phyloP scores from a whole-genome alignment of 176 grass and related monocot genomes.

The Alopecurus myosuroides region DNA sequence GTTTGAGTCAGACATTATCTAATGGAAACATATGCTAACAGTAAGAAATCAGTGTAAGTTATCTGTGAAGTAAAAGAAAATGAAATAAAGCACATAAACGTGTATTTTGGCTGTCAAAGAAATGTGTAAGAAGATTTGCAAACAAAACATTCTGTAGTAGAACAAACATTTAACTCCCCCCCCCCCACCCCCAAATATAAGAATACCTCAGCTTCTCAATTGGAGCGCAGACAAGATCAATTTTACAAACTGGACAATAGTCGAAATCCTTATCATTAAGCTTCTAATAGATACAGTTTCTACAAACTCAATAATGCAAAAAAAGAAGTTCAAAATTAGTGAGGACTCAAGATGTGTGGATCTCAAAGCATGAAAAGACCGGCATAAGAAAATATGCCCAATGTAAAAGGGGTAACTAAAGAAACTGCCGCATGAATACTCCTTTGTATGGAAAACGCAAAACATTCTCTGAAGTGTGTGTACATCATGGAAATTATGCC shows the following conservation, averaged over 20 bases:
- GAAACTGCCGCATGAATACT: not conserved
- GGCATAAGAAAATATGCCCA: not conserved
- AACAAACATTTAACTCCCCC: too few relatives aligned
- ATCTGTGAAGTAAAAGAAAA: not conserved
- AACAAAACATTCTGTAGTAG: not conserved
- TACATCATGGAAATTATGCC: not conserved
- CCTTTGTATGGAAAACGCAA: too few relatives aligned
- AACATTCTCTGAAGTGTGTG: not conserved
- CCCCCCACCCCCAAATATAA: not conserved
- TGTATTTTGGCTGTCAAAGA: not conserved
- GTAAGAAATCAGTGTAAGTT: not conserved
- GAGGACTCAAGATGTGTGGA: too few relatives aligned
- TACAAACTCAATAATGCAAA: too few relatives aligned
- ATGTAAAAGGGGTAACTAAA: not conserved
- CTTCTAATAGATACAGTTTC: too few relatives aligned
- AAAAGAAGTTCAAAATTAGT: too few relatives aligned
- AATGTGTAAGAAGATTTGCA: conserved; percentile 20
- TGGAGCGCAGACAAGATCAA: conserved; percentile 60
- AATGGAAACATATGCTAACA: conserved; percentile 3
- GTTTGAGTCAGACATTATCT: not conserved
- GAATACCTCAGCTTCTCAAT: conserved; percentile 80
- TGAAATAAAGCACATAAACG: not conserved
- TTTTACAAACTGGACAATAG: conserved; percentile 65
- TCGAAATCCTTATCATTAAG: conserved; percentile 61
- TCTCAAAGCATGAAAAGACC: not conserved